phyloP scores from a whole-genome alignment of 1,284 basidiomycete species.

The Neolentinus lepideus region DNA sequence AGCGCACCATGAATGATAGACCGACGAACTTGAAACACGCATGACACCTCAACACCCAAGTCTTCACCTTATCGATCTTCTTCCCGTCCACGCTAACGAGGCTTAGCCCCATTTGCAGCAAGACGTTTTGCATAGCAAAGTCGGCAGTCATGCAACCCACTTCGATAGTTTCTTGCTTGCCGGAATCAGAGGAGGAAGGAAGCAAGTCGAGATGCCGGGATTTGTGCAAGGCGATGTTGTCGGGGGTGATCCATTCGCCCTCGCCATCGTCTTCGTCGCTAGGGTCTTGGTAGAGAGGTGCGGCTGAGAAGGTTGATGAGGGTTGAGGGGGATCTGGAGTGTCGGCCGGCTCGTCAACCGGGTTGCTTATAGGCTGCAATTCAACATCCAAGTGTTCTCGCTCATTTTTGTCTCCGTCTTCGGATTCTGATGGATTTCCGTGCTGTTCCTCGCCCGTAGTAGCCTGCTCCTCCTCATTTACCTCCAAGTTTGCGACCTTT shows the following conservation, averaged over 20 bases:
- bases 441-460: constrained; percentile 2
- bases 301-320: too few species aligned
- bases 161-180: constrained; percentile 35
- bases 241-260: constrained; percentile 96
- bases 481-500: constrained; percentile 6
- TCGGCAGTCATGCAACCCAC: constrained; percentile 96
- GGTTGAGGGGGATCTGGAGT: not conserved
- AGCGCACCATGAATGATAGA: not conserved
- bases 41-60: constrained; percentile 95
- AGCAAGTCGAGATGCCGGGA: constrained; percentile 81
- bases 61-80: constrained; percentile 87
- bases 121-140: constrained; percentile 98
- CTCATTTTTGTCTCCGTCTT: constrained; percentile 10
- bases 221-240: constrained; percentile 85
- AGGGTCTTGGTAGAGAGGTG: constrained; percentile 62
- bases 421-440: constrained; percentile 3
- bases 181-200: constrained; percentile 34
- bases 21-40: constrained; percentile 97
- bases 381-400: constrained; percentile 11
- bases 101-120: constrained; percentile 91
- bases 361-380: constrained; percentile 3
- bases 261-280: constrained; percentile 76
- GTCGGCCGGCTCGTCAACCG: not conserved
- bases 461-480: constrained; percentile 6
- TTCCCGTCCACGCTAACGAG: constrained; percentile 91